Evolutionary conservation across 2,329 filamentous ascomycete genomes (phyloP).

Genomic region (Ophiostoma quercus): DNA sequence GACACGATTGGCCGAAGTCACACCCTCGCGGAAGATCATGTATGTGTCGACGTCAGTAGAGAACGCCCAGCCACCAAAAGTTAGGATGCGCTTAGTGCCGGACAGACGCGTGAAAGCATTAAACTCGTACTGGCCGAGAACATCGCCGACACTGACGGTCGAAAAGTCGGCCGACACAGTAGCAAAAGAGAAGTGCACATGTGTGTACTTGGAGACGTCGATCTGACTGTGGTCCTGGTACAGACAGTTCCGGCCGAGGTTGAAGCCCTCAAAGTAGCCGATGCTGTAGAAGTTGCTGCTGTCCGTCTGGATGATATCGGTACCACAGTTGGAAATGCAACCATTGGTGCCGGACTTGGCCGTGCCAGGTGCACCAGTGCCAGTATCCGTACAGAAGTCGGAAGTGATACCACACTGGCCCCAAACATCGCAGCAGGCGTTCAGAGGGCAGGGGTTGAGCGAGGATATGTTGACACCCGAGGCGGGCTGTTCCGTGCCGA

Average conservation of each 20-base stretch:
- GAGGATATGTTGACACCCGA: background rate
- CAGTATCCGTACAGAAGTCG: constrained; percentile 39
- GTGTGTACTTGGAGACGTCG: constrained; percentile 24
- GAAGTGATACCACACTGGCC: constrained; percentile 43
- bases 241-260: constrained; percentile 33
- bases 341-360: constrained; percentile 33
- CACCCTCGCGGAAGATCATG: constrained; percentile 34
- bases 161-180: constrained; percentile 28
- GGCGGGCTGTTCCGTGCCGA: background rate
- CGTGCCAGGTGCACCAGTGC: constrained; percentile 32
- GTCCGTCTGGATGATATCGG: constrained; percentile 23
- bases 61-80: constrained; percentile 44
- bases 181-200: constrained; percentile 36
- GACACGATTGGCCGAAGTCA: constrained; percentile 22
- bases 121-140: constrained; percentile 29
- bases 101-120: background rate
- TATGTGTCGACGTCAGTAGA: constrained; percentile 37
- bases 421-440: constrained; percentile 36
- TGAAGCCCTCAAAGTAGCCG: constrained; percentile 38
- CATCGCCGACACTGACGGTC: constrained; percentile 27
- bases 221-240: constrained; percentile 30
- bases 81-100: constrained; percentile 34
- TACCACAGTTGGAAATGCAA: constrained; percentile 42
- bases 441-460: constrained; percentile 33
- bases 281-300: constrained; percentile 24